These are phyloP conservation scores for Ceratobasidium sp. DNA, from an alignment of 1,284 basidiomycete species.

Conservation along the genomic window DNA sequence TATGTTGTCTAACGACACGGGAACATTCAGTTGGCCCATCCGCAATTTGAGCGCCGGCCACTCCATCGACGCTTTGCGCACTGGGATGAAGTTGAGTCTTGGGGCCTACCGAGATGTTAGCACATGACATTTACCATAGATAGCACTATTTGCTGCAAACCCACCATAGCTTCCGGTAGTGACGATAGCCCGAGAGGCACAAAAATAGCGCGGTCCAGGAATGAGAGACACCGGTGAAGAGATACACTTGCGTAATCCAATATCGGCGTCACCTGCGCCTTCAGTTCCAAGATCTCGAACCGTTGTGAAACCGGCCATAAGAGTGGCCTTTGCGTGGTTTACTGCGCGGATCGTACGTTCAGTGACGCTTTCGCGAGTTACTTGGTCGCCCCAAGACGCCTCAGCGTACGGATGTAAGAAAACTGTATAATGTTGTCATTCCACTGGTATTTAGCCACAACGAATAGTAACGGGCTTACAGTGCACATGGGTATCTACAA, in stretches of 20 bases:
- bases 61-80: conserved; percentile 61
- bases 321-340: conserved; percentile 63
- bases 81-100: conserved; percentile 58
- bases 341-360: conserved; percentile 66
- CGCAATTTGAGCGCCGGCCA: conserved; percentile 63
- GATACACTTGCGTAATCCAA: conserved; percentile 64
- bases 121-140: neutral
- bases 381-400: conserved; percentile 65
- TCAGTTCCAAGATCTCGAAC: conserved; percentile 72
- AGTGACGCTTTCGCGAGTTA: conserved; percentile 62
- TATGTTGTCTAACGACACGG: conserved; percentile 63
- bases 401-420: conserved; percentile 68
- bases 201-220: conserved; percentile 68
- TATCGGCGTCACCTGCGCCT: conserved; percentile 66
- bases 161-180: conserved; percentile 66
- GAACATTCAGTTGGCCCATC: conserved; percentile 65
- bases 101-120: conserved; percentile 54
- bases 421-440: conserved; percentile 51
- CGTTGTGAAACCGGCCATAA: conserved; percentile 69
- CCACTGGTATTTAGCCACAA: conserved; percentile 4
- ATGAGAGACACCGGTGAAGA: conserved; percentile 60
- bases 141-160: conserved; percentile 27
- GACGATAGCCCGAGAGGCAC: conserved; percentile 65
- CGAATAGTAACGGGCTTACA: conserved; percentile 53
- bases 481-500: conserved; percentile 72